These are phyloP conservation scores for Clitoria ternatea DNA, from an alignment of 306 rosid genomes.

Conservation along the genomic window DNA sequence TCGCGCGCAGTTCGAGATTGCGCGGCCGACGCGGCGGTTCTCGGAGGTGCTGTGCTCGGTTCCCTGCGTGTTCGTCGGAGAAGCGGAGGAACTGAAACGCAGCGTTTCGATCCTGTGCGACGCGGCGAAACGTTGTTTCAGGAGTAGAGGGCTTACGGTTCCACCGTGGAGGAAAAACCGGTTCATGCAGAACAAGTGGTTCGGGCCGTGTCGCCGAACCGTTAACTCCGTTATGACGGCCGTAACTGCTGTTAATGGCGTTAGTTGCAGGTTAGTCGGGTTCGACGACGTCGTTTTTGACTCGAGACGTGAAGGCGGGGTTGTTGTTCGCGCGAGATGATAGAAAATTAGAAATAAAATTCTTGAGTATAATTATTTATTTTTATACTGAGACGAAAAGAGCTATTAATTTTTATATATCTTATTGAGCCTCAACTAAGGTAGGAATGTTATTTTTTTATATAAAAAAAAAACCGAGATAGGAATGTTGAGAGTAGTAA, in stretches of 20 bases:
- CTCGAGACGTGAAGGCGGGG: neutral
- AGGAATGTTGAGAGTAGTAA: no score
- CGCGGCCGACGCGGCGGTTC: conserved; percentile 49
- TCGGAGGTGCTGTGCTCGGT: conserved; percentile 27
- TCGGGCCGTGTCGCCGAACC: conserved; percentile 48
- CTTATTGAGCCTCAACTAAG: no score
- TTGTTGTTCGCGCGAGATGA: conserved; percentile 34
- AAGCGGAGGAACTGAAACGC: conserved; percentile 43
- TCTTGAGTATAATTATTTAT: neutral
- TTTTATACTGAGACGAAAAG: no score
- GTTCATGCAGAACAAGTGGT: conserved; percentile 73
- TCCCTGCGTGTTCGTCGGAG: conserved; percentile 45
- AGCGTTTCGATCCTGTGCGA: conserved; percentile 41
- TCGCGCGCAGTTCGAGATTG: conserved; percentile 55
- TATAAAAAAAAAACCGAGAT: no score
- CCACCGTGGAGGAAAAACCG: conserved; percentile 82
- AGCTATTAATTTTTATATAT: no score
- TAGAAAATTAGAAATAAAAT: neutral
- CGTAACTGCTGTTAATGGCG: neutral
- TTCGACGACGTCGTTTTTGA: conserved; percentile 38
- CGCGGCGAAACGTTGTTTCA: conserved; percentile 49
- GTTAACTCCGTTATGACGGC: conserved; percentile 10
- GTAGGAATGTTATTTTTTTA: no score
- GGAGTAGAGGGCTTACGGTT: conserved; percentile 40
- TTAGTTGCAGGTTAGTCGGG: conserved; percentile 50